phyloP scores from a whole-genome alignment of 2,329 filamentous ascomycete genomes.

The Alternaria viburni region DNA sequence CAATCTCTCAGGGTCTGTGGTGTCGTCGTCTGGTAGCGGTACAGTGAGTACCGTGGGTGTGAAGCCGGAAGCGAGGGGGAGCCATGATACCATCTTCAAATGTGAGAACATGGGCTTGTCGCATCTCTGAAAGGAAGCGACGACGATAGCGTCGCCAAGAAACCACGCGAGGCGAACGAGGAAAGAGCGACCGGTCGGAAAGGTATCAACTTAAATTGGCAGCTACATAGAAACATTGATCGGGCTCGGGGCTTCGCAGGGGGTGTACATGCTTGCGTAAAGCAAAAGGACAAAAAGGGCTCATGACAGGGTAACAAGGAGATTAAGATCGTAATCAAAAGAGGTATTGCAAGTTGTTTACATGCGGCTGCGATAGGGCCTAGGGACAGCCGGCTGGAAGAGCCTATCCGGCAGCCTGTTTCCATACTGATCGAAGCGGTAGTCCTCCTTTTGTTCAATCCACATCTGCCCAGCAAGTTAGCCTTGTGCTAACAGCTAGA shows the following conservation, averaged over 20 bases:
- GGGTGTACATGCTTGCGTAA: slow-evolving; percentile 6
- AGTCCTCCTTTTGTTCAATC: slow-evolving; percentile 47
- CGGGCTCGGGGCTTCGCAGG: background rate
- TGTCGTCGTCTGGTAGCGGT: background rate
- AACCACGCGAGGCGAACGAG: background rate
- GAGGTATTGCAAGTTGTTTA: slow-evolving; percentile 19
- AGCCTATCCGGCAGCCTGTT: slow-evolving; percentile 42
- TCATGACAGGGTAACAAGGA: slow-evolving; percentile 10
- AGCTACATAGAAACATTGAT: slow-evolving; percentile 15
- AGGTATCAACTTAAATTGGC: slow-evolving; percentile 19
- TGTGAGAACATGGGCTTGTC: background rate
- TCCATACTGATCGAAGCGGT: slow-evolving; percentile 44
- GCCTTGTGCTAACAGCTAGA: slow-evolving; percentile 14
- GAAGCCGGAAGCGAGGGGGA: background rate
- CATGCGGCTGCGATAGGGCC: slow-evolving; percentile 37
- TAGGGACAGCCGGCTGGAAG: slow-evolving; percentile 30
- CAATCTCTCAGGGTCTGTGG: background rate
- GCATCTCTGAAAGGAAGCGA: too few species aligned
- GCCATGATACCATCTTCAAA: background rate
- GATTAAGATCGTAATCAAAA: slow-evolving; percentile 10
- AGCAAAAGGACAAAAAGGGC: slow-evolving; percentile 10
- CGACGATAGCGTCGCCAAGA: background rate
- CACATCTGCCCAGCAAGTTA: slow-evolving; percentile 33
- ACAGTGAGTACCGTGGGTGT: slow-evolving; percentile 1
- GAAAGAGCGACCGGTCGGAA: background rate